phyloP scores from a whole-genome alignment of 306 rosid species.

The Quercus suber region DNA sequence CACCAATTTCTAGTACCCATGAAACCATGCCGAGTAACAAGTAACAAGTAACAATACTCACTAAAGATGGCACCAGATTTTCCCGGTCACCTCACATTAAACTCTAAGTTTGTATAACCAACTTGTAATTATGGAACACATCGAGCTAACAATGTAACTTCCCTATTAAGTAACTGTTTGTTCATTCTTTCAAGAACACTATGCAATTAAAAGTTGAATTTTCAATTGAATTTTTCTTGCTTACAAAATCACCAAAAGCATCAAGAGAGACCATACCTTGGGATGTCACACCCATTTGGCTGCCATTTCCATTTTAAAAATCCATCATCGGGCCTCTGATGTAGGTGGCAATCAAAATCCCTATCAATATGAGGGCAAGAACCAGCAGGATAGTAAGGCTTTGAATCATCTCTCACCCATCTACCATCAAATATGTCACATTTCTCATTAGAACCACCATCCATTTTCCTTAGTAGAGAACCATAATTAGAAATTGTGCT shows the following conservation, averaged over 20 bases:
- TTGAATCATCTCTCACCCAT: slow-evolving; percentile 82
- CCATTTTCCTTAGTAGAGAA: slow-evolving; percentile 14
- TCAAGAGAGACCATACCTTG: slow-evolving; percentile 47
- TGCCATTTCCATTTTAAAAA: slow-evolving; percentile 92
- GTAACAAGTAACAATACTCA: not conserved
- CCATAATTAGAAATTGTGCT: not conserved
- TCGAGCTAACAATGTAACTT: not conserved
- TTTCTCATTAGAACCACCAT: slow-evolving; percentile 28
- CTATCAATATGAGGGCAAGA: slow-evolving; percentile 78
- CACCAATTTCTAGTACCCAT: not conserved
- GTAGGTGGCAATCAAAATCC: slow-evolving; percentile 77
- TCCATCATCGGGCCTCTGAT: slow-evolving; percentile 71
- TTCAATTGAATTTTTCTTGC: not conserved
- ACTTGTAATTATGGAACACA: not conserved
- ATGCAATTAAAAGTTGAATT: not conserved
- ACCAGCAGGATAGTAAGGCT: slow-evolving; percentile 82
- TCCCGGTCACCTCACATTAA: not conserved
- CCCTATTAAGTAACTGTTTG: not conserved
- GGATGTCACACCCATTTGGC: slow-evolving; percentile 79
- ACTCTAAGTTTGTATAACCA: not conserved
- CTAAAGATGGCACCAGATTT: not conserved
- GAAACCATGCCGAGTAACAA: not conserved
- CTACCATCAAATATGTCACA: slow-evolving; percentile 74
- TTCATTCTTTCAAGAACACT: not conserved
- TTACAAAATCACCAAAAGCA: not conserved